Evolutionary conservation across 371 early-diverging fungal species (phyloP), one percentile per base, ranked within the genome.

Genomic region (Rozella allomycis): DNA sequence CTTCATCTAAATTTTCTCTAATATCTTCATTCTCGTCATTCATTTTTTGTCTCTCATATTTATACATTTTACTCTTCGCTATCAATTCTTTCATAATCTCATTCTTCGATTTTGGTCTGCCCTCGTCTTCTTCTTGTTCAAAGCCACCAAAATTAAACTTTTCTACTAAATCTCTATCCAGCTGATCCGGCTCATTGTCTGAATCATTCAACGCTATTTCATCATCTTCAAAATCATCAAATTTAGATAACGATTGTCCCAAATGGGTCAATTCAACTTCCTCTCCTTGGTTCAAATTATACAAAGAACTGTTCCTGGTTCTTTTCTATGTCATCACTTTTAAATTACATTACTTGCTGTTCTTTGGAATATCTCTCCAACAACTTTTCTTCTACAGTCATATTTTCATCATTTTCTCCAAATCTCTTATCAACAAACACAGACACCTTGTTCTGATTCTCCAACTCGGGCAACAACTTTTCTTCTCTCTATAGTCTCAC

Each of bases 1-100:
- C 86, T 6, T 71, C 74, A 51, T 93, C 90, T 27, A 93, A 63
- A 42, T 78, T 72, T 21, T 67, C 55, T 21, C 74, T 70, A 17
- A 79, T 47, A 0, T 66, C 72, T 5, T 72, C 70, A 45, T 83
- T 72, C 35, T 80, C 75, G 39, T 81, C 77, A 40, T 75, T 74
- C 22, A 62, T 67, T 43, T 56, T 48, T 49, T 84, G 86, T 20
- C 87, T 73, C 43, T 90, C 87, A 30, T 34, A 31, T 39, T 43
- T 23, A 18, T 88, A 72, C 46, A 68, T 42, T 52, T 94, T 94
- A 60, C 80, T 77, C 58, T 94, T 94, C 20, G 82, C 77, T 33
- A 94, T 91, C 17, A 94, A 55, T 48, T 94, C 91, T 47, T 78
- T 74, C 94, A 91, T 91, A 33, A 94, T 49, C 52, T 94, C 91